Base-by-base conservation (phyloP, 768 basidiomycete genomes). In the Goffeauzyma gilvescens region DNA sequence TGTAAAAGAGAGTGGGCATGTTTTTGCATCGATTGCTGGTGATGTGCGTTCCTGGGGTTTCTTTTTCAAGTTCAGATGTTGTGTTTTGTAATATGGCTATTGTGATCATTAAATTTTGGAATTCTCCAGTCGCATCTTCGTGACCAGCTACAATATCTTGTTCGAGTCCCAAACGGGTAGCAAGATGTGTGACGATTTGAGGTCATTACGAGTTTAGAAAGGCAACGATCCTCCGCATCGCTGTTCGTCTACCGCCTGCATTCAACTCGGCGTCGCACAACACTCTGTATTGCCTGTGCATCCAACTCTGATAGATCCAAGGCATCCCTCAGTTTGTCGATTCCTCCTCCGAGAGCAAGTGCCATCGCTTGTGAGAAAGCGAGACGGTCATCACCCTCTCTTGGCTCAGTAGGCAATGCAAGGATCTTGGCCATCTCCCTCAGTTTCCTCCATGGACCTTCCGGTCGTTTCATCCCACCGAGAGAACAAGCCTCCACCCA, bases 401-500 rank as follows among this genome's bases (percentile, higher is more conserved):
- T 35, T n/a, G 26, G 31, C 4, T 52, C 53, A 15, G 30, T 48
- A 12, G 57, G 54, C 10, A 76, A 62, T 2, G 70, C 73, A 18
- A 85, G 65, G 20, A 95, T 53, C 35, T 74, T 71, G 14, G 74
- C 79, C 1, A 80, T 78, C 43, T 79, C 76, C 14, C 79, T 57
- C 27, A 89, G 66, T 42, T 70, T 70, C 38, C 71, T 66, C 86
- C 89, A 90, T 3, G 84, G 81, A 0, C 71, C 72, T 55, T 79
- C 78, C 1, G 78, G 71, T 67, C 71, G 43, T 10, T 59, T 45
- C 23, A 63, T 38, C 33, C 70, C 71, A 2, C 75, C 78, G 17
- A 67, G 63, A 21, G 74, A 72, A 45, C 76, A 81, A 6, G 81
- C 79, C 63, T 83, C 79, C 5, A 78, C 70, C 86, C 87, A 86